Base-by-base conservation (phyloP, 345 rosid species). In the Leavenworthia alabamica region DNA sequence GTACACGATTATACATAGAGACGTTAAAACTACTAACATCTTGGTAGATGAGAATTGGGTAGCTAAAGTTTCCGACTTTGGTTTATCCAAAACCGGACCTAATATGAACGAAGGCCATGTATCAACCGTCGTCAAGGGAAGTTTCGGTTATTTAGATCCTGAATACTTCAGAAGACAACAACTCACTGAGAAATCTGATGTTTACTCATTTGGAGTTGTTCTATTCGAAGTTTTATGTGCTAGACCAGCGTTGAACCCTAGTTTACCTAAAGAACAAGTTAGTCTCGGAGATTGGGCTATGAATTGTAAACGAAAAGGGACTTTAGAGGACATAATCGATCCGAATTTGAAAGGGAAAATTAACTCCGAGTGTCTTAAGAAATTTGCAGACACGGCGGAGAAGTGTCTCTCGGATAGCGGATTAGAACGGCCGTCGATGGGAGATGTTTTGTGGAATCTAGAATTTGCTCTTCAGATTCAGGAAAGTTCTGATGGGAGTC, bases 1-100 rank as follows among this genome's bases (percentile, higher is more conserved):
- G 61, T 83, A 86, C 76, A 85, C 94, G 6, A 92, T 92, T 61
- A 89, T 89, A 59, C 99, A 92, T 74, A 67, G 99, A 40, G 99
- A 89, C 51, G 97, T 93, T 1, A 92, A 92, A 75, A 85, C 96
- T 8, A 86, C 97, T n/a, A 89, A 93, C 79, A 89, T 86, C 42
- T 81, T 86, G 5, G 17, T 89, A 16, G 94, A 93, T 23, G 91
- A 85, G 68, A 85, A 93, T 11, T 82, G 84, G 86, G 87, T 83
- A 5, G 96, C 98, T 0, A 85, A 92, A 56, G 95, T 85, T 33
- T 92, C 95, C 0, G 94, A 89, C 68, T 92, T 92, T 9, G 95
- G 95, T 36, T 72, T 92, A 4, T 86, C 88, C 0, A 85, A 92
- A 76, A 89, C 86, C 0, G 93, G 95, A 46, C 89, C 95, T 0